Conservation (phyloP, 495 filamentous ascomycete genomes). For the Aeminium ludgeri region DNA sequence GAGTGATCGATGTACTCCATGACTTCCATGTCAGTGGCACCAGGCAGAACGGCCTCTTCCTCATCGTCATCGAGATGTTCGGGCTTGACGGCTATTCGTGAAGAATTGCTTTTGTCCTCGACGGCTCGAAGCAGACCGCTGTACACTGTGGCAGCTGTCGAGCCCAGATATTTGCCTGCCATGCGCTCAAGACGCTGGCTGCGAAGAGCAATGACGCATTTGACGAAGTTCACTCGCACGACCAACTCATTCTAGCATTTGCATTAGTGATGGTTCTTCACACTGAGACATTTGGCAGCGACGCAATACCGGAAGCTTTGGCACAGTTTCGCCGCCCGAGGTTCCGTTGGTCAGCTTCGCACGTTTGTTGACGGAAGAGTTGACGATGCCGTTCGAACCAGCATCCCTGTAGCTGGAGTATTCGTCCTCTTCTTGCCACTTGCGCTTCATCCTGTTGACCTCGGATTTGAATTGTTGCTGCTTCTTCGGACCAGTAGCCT, state of each 20-base stretch:
- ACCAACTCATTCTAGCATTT: slow-evolving; percentile 38
- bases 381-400: slow-evolving; percentile 9
- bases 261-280: slow-evolving; percentile 4
- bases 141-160: slow-evolving; percentile 58
- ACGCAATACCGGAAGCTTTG: slow-evolving; percentile 13
- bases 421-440: slow-evolving; percentile 35
- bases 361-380: slow-evolving; percentile 12
- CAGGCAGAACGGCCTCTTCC: slow-evolving; percentile 19
- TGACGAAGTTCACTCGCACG: slow-evolving; percentile 71
- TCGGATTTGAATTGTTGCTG: slow-evolving; percentile 22
- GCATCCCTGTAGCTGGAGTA: slow-evolving; percentile 24
- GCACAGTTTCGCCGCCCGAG: slow-evolving; percentile 2
- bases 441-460: slow-evolving; percentile 41
- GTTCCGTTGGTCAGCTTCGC: slow-evolving; percentile 13
- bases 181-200: slow-evolving; percentile 54
- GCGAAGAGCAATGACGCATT: slow-evolving; percentile 63
- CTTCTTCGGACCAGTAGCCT: slow-evolving; percentile 20
- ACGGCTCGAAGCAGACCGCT: slow-evolving; percentile 49
- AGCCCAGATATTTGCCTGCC: slow-evolving; percentile 41
- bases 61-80: slow-evolving; percentile 28
- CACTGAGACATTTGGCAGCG: slow-evolving; percentile 1
- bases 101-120: slow-evolving; percentile 35
- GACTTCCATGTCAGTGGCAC: background rate
- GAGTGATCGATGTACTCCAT: background rate
- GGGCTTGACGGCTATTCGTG: background rate